Percentiles rank a stretch among this genome's conserved stretches.
Conservation (phyloP, 176 grass and related monocot species). For the Eragrostis curvula region DNA sequence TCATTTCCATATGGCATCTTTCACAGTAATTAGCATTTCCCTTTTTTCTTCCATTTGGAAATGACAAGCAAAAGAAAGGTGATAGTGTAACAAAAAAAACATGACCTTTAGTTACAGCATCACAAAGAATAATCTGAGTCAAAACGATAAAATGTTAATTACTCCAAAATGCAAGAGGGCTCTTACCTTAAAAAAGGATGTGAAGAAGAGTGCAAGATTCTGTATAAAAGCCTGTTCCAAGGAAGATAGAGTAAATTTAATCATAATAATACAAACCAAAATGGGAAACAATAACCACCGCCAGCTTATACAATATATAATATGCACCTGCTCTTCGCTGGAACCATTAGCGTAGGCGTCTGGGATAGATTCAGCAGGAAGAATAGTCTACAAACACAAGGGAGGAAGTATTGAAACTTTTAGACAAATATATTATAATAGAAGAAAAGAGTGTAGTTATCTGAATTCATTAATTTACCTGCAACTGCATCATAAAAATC, state of each 20-base stretch:
- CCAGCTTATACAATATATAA: background rate
- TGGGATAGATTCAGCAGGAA: constrained; percentile 80
- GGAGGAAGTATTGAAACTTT: background rate
- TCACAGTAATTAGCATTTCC: constrained; percentile 21
- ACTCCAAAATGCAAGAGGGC: constrained; percentile 5
- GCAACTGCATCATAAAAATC: constrained; percentile 90
- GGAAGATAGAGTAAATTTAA: constrained; percentile 5
- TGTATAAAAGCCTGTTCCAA: constrained; percentile 87
- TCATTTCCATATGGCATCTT: constrained; percentile 2
- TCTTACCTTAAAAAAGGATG: constrained; percentile 97
- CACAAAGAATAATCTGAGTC: constrained; percentile 11
- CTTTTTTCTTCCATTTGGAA: background rate
- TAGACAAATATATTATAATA: background rate
- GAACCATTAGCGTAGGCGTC: constrained; percentile 98
- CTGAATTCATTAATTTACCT: constrained; percentile 55
- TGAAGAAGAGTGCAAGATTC: constrained; percentile 96
- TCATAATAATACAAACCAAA: background rate
- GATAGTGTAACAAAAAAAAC: background rate
- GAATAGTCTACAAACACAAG: constrained; percentile 73
- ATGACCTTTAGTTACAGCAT: constrained; percentile 19
- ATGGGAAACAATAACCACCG: background rate
- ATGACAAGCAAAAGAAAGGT: constrained; percentile 4
- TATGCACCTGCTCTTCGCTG: constrained; percentile 82
- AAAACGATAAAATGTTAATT: background rate
- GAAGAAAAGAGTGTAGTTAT: constrained; percentile 27